Evolutionary conservation across 2,329 filamentous ascomycete species (phyloP), one percentile per base, ranked within the genome.

Genomic region (Stagonosporopsis vannaccii): DNA sequence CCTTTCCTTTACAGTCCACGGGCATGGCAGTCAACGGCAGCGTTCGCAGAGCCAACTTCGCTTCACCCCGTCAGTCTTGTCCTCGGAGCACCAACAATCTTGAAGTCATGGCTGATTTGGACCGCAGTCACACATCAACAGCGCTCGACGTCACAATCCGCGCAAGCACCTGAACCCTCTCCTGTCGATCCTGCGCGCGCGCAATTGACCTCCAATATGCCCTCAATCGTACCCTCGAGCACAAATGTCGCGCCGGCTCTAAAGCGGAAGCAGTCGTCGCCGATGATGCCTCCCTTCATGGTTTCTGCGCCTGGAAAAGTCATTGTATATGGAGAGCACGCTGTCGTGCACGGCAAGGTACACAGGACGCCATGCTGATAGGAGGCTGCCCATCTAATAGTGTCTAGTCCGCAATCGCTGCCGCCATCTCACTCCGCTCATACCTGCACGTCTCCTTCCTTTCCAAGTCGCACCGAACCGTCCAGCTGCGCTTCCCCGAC

Each of bases 251-350:
- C 60, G 36, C 61, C 68, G 32, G 42, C 60, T 13, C 41, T 71
- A 62, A 63, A 51, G 35, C 60, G 73, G 47, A 75, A 75, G 59
- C 67, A 73, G 56, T 81, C 79, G 20, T 84, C 84, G 44, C 85
- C 87, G 1, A 84, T 89, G 80, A 84, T 95, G 78, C 93, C 94
- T 39, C 82, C 93, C 59, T 99, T 99, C 75, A 97, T 99, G 91
- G 93, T 98, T 54, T 98, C 95, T 15, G 94, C 96, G 2, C 95
- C 95, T 0, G 96, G 94, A 62, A 99, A 99, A 77, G 95, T 97
- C 72, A 99, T 99, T 75, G 91, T 98, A 49, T 98, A 94, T 79
- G 95, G 95, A 65, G 95, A 99, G 77, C 95, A 99, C 80, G 90
- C 95, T 2, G 95, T 98, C n/a, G 95, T 99, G 19, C 87, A 99